These are phyloP conservation scores for Magnusiomyces suaveolens DNA, from an alignment of 1,139 yeast genomes.

Conservation along the genomic window DNA sequence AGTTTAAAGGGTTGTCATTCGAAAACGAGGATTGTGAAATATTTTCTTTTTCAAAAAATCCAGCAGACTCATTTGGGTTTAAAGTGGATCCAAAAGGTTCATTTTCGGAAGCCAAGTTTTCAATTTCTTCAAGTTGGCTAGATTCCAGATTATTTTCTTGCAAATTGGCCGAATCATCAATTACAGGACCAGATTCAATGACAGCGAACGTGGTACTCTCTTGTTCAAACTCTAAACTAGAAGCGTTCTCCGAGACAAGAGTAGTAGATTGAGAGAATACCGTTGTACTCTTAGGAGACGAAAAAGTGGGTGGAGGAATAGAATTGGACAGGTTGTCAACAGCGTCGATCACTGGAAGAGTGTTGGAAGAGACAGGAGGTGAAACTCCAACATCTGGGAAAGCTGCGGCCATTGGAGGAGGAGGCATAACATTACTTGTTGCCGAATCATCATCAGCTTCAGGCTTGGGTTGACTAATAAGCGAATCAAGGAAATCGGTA, in stretches of 20 bases:
- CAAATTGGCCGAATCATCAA: not conserved
- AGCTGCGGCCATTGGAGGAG: not conserved
- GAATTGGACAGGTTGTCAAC: not conserved
- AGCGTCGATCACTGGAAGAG: not conserved
- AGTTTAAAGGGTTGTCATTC: not conserved
- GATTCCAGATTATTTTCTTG: not conserved
- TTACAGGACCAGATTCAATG: not conserved
- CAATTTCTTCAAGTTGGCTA: too few species aligned
- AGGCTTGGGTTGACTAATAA: not conserved
- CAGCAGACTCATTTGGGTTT: too few species aligned
- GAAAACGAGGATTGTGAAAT: not conserved
- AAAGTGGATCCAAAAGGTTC: too few species aligned
- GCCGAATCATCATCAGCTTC: not conserved
- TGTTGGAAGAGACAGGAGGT: not conserved
- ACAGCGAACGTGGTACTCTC: not conserved
- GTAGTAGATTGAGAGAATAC: not conserved
- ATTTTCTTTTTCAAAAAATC: not conserved
- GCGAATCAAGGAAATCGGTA: not conserved
- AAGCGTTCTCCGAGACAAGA: not conserved
- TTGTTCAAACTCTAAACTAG: not conserved
- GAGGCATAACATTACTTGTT: not conserved
- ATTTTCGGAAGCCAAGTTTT: not conserved
- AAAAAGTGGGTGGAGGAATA: not conserved
- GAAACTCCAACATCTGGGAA: not conserved
- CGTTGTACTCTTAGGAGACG: too few species aligned